phyloP scores from a whole-genome alignment of 2,329 filamentous ascomycete genomes.

The Fusarium siculi region DNA sequence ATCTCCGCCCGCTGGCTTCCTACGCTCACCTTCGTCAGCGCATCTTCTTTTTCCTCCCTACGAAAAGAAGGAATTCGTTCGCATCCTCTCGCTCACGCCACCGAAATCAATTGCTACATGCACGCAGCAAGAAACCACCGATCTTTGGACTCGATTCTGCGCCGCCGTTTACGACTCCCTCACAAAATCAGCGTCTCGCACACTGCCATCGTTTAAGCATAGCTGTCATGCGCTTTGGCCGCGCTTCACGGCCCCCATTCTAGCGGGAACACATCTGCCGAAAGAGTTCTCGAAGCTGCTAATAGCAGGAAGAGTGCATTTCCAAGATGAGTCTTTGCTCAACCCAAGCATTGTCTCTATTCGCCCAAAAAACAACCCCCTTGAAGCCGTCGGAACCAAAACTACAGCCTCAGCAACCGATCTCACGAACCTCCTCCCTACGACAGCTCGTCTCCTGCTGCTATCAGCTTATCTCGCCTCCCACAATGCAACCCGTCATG shows the following conservation, averaged over 20 bases:
- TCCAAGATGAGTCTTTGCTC: slow-evolving; percentile 78
- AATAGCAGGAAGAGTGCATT: slow-evolving; percentile 73
- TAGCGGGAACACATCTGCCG: slow-evolving; percentile 76
- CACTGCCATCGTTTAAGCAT: slow-evolving; percentile 76
- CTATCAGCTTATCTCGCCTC: slow-evolving; percentile 83
- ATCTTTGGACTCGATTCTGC: slow-evolving; percentile 84
- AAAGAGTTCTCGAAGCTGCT: slow-evolving; percentile 88
- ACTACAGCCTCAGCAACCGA: slow-evolving; percentile 49
- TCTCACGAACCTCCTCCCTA: slow-evolving; percentile 71
- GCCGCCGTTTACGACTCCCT: slow-evolving; percentile 89
- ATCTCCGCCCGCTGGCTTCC: slow-evolving; percentile 73
- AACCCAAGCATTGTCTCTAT: slow-evolving; percentile 69
- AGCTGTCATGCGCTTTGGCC: slow-evolving; percentile 84
- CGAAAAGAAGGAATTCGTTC: slow-evolving; percentile 79
- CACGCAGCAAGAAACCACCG: slow-evolving; percentile 64
- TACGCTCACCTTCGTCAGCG: slow-evolving; percentile 76
- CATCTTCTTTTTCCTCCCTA: slow-evolving; percentile 89
- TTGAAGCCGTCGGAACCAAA: slow-evolving; percentile 8
- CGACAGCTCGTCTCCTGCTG: slow-evolving; percentile 78
- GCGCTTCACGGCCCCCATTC: slow-evolving; percentile 81
- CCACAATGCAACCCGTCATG: slow-evolving; percentile 80
- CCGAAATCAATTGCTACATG: slow-evolving; percentile 61
- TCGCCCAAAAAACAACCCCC: slow-evolving; percentile 19
- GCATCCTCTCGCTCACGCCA: slow-evolving; percentile 73
- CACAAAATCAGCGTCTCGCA: slow-evolving; percentile 81